These are phyloP conservation scores for Epithele typhae DNA, from an alignment of 768 basidiomycete genomes.

Conservation along the genomic window DNA sequence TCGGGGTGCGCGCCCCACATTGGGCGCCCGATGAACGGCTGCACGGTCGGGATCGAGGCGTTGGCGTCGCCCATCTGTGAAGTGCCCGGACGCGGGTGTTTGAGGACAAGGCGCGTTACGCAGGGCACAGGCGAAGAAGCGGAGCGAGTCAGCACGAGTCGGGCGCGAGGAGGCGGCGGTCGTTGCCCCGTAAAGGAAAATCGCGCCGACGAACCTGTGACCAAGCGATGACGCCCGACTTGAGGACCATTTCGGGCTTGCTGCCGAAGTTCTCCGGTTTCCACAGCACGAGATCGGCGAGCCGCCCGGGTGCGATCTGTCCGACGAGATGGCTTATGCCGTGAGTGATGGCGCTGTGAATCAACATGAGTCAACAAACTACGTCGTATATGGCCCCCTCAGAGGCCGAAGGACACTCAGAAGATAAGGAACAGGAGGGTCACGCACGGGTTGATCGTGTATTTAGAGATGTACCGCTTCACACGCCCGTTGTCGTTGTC, in stretches of 20 bases:
- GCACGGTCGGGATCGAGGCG: slow-evolving; percentile 92
- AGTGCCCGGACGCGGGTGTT: no score
- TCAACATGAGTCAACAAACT: slow-evolving; percentile 1
- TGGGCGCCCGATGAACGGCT: slow-evolving; percentile 78
- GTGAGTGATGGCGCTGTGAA: slow-evolving; percentile 80
- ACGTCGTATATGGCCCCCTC: background rate
- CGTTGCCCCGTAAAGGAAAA: background rate
- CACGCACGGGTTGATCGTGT: slow-evolving; percentile 91
- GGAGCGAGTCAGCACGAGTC: slow-evolving; percentile 5
- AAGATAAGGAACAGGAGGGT: background rate
- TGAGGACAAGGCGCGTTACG: no score
- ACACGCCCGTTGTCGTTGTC: slow-evolving; percentile 84
- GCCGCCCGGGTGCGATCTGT: slow-evolving; percentile 70
- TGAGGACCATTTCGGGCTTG: slow-evolving; percentile 91
- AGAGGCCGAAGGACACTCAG: background rate
- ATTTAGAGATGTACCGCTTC: slow-evolving; percentile 93
- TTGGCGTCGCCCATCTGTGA: slow-evolving; percentile 97
- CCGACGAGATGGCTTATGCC: slow-evolving; percentile 89
- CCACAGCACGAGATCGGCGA: slow-evolving; percentile 97
- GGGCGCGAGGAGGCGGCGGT: background rate
- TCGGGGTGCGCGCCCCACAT: slow-evolving; percentile 89
- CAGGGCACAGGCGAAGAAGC: slow-evolving; percentile 4
- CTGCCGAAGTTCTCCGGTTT: slow-evolving; percentile 90
- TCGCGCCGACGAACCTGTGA: slow-evolving; percentile 65
- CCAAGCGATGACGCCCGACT: slow-evolving; percentile 91